Base-by-base conservation (phyloP, 176 grass and related monocot genomes). In the Triticum monococcum region DNA sequence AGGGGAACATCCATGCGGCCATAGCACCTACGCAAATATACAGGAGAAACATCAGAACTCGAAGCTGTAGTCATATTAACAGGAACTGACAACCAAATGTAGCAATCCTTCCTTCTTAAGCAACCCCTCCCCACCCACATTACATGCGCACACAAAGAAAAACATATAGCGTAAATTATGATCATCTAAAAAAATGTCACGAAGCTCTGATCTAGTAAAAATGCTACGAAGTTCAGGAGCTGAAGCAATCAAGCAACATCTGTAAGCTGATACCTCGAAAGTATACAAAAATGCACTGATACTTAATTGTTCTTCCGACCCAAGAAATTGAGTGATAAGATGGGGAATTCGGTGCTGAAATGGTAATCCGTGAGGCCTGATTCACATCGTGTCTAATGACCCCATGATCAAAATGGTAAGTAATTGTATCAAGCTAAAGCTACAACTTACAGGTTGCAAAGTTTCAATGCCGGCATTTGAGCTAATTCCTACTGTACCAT, bases 1-100 rank as follows among this genome's bases (percentile, higher is more conserved):
- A 96, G 94, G 4, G 94, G 92, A 64, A 96, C 92, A 89, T 99
- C 97, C 83, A 99, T 94, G 68, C 94, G 92, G 40, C 97, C 94
- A 87, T 95, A 99, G 92, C 96, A 99, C 92, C 97, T 99, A 79
- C 17, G 22, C 10, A 89, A 87, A 83, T 68, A 89, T 60, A 87
- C 3, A 84, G 45, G 28, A 9, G 9, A 86, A 82, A 78, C 60
- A 81, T 85, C 7, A 91, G 10, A 48, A 75, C 62, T 12, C 10
- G 37, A 78, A 72, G 52, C 18, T 25, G 25, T 26, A 37, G 38
- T 56, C 60, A 86, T 81, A 90, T 87, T 83, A 37, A 90, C 48
- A 82, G n/a, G 80, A 79, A 84, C 57, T 84, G 25, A 59, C 26
- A 85, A 83, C 8, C 60, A 68, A 82, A 81, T 83, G n/a, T 9